A percentile compares a stretch with the other conserved stretches of the same genome.
These are phyloP conservation scores for Penicillium sp. DNA, from an alignment of 2,329 filamentous ascomycete species.

Conservation along the genomic window DNA sequence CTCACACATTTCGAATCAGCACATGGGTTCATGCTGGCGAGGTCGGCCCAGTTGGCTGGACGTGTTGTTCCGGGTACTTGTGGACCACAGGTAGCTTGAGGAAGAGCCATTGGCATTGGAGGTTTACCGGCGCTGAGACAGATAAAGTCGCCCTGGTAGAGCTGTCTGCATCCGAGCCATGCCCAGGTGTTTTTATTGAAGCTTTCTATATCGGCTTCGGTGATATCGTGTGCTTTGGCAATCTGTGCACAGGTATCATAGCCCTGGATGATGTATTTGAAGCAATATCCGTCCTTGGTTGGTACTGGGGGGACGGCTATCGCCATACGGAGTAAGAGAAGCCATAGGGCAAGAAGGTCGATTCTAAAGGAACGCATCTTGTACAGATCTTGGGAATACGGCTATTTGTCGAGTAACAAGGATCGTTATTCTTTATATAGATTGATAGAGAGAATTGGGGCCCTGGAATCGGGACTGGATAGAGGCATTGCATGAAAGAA, in stretches of 20 bases:
- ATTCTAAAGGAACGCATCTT: background rate
- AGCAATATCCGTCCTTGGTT: background rate
- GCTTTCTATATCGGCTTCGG: constrained; percentile 28
- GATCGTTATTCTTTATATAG: background rate
- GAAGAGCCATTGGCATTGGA: constrained; percentile 34
- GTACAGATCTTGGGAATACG: background rate
- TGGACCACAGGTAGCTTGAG: constrained; percentile 41
- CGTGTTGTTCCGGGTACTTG: constrained; percentile 32
- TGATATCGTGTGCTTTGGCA: constrained; percentile 26
- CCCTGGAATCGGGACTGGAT: background rate
- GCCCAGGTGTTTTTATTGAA: constrained; percentile 43
- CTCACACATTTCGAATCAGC: background rate
- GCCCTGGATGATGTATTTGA: constrained; percentile 26
- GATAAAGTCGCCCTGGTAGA: constrained; percentile 28
- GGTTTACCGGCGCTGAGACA: constrained; percentile 37
- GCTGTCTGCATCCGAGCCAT: constrained; percentile 34
- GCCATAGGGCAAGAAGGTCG: background rate
- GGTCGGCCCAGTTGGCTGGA: background rate
- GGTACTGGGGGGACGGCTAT: background rate
- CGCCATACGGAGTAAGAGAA: background rate
- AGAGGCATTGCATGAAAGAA: background rate
- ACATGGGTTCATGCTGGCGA: constrained; percentile 1
- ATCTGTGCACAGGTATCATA: constrained; percentile 29
- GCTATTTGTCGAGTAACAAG: background rate
- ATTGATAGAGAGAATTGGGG: background rate